phyloP scores from a whole-genome alignment of 345 rosid genomes.

The Moricandia moricandioides region DNA sequence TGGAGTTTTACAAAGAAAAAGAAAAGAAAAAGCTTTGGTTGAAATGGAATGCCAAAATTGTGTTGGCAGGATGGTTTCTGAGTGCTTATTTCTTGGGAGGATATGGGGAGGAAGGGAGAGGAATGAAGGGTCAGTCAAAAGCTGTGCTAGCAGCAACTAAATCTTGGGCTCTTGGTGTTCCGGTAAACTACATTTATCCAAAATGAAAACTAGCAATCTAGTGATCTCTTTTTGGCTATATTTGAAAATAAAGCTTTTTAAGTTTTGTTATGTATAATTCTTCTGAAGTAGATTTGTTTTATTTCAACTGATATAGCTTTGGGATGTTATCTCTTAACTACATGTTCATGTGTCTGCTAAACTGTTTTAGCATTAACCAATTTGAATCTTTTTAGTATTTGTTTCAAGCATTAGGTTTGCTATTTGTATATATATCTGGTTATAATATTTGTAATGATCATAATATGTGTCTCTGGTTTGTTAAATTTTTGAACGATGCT shows the following conservation, averaged over 20 bases:
- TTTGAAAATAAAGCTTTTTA: not conserved
- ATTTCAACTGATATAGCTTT: not conserved
- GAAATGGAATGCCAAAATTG: not conserved
- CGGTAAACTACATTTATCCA: slow-evolving; percentile 47
- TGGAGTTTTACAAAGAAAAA: too few species aligned
- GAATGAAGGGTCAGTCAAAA: slow-evolving; percentile 71
- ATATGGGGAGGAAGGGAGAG: slow-evolving; percentile 77
- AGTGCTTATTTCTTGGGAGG: slow-evolving; percentile 95
- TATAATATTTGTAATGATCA: not conserved
- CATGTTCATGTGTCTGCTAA: not conserved
- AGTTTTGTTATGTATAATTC: not conserved
- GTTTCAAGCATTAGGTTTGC: not conserved
- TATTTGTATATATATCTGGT: not conserved
- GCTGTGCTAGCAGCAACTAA: slow-evolving; percentile 69
- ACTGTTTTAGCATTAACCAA: not conserved
- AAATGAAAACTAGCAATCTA: not conserved
- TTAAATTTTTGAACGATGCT: not conserved
- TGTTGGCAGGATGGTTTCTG: slow-evolving; percentile 75
- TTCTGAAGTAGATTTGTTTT: not conserved
- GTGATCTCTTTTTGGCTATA: not conserved
- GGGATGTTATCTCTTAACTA: slow-evolving; percentile 3
- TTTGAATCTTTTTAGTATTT: not conserved
- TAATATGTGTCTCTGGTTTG: not conserved
- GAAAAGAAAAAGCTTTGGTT: too few species aligned
- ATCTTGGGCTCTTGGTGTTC: slow-evolving; percentile 81